phyloP scores from a whole-genome alignment of 768 basidiomycete species.

The Lactarius hengduanensis region DNA sequence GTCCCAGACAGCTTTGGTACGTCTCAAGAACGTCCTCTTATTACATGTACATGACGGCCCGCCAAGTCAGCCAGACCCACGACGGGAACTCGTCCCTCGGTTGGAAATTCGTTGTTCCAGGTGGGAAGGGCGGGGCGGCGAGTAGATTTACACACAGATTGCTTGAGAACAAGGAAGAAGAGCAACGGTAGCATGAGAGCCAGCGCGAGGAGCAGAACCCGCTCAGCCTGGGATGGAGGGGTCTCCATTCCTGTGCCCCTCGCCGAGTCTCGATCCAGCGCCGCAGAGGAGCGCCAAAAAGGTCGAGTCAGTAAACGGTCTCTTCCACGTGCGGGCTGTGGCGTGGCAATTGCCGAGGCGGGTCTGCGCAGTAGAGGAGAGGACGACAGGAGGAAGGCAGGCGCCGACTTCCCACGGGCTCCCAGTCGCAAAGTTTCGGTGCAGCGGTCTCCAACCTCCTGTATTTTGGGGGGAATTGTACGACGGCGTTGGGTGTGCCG shows the following conservation, averaged over 20 bases:
- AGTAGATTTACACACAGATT: background rate
- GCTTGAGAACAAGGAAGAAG: background rate
- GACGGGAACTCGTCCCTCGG: background rate
- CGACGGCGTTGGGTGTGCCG: background rate
- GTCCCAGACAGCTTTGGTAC: background rate
- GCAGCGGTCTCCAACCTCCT: background rate
- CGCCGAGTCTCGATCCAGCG: background rate
- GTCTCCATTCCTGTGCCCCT: background rate
- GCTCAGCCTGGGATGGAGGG: background rate
- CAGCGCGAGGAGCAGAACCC: background rate
- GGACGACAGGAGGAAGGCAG: slow-evolving; percentile 15
- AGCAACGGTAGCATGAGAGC: background rate
- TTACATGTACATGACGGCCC: background rate
- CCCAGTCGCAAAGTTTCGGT: background rate
- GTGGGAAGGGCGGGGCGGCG: background rate
- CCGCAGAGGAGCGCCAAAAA: slow-evolving; percentile 7
- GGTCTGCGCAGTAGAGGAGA: slow-evolving; percentile 1
- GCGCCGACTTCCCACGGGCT: slow-evolving; percentile 8
- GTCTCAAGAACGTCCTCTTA: background rate
- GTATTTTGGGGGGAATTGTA: background rate
- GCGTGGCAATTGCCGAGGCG: slow-evolving; percentile 6
- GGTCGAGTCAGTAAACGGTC: background rate
- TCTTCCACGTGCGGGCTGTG: slow-evolving; percentile 11
- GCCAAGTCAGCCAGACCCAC: background rate
- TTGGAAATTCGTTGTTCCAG: background rate